Base-by-base conservation (phyloP, 345 rosid species). In the Sisymbrium irio region DNA sequence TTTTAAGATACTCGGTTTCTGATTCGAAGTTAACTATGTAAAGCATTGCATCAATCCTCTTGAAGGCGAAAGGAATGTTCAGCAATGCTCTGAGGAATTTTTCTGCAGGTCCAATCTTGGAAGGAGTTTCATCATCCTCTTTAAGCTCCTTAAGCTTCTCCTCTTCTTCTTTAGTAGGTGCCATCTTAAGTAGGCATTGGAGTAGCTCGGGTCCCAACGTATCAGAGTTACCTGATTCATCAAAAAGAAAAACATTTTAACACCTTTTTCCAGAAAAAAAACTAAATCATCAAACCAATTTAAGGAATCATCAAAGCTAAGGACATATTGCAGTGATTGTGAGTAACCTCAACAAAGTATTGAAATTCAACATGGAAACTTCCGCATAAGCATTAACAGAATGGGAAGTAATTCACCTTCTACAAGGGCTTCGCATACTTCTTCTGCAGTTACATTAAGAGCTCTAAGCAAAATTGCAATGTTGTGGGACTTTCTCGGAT, bases 151-250 rank as follows among this genome's bases (percentile, higher is more conserved):
- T 85, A 63, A 96, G 83, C 67, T 87, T 96, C 4, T 61, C 80
- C 69, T 89, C 97, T 82, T 96, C 98, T 73, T 92, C 99, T 80
- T 89, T 84, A 0, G 93, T 85, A 33, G 97, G 98, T 65, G 98
- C 91, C 99, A 96, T 96, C 85, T 90, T 96, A 53, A 90, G 82
- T 68, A 96, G 75, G 63, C 97, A 89, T 71, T 92, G 95, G 3
- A 96, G 91, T 30, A 96, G 96, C 82, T 96, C 99, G 3, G 97
- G 82, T 51, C 98, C 99, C 55, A 96, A 72, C 2, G 88, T 79
- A 69, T 96, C 99, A 0, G 90, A 81, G 65, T 89, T 96, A 18
- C 99, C 99, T 96, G 77, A 78, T 69, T 59, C 62, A 71, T 49
- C 1, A 64, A 74, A 49, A 65, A 77, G 25, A 39, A 46, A 50